These are phyloP conservation scores for Cylindrotheca closterium DNA, from an alignment of 108 stramenopile species.

Conservation along the genomic window DNA sequence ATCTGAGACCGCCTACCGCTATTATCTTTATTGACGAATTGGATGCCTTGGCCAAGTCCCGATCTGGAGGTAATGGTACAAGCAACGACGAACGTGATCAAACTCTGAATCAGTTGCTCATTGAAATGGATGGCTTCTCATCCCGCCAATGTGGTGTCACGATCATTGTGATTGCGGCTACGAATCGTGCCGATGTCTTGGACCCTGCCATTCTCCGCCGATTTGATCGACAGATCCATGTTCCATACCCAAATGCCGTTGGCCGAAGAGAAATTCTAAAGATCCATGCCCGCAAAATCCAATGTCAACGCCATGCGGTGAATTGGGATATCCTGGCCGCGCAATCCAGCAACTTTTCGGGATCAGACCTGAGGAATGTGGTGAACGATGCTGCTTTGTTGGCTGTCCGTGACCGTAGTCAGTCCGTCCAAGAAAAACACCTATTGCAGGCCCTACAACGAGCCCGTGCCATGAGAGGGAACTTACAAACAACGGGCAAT, in stretches of 20 bases:
- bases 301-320: conserved; percentile 34
- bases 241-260: conserved; percentile 77
- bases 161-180: conserved; percentile 94
- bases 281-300: conserved; percentile 73
- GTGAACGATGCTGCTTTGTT: conserved; percentile 79
- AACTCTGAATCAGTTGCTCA: conserved; percentile 93
- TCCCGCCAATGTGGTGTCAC: conserved; percentile 34
- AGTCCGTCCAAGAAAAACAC: conserved; percentile 51
- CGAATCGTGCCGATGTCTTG: conserved; percentile 85
- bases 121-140: conserved; percentile 94
- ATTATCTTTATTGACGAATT: conserved; percentile 98
- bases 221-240: conserved; percentile 93
- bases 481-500: too few species aligned
- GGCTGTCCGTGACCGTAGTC: conserved; percentile 57
- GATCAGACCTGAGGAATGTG: conserved; percentile 76
- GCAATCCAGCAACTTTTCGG: conserved; percentile 61
- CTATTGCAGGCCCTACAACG: conserved; percentile 48
- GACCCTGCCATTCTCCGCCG: conserved; percentile 95
- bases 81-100: conserved; percentile 93
- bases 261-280: conserved; percentile 87
- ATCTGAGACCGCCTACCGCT: conserved; percentile 50
- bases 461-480: conserved; percentile 13
- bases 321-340: conserved; percentile 42
- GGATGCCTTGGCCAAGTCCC: conserved; percentile 88
- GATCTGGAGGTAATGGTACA: conserved; percentile 38